These are phyloP conservation scores for Pholiota molesta DNA, from an alignment of 768 basidiomycete species.

Conservation along the genomic window DNA sequence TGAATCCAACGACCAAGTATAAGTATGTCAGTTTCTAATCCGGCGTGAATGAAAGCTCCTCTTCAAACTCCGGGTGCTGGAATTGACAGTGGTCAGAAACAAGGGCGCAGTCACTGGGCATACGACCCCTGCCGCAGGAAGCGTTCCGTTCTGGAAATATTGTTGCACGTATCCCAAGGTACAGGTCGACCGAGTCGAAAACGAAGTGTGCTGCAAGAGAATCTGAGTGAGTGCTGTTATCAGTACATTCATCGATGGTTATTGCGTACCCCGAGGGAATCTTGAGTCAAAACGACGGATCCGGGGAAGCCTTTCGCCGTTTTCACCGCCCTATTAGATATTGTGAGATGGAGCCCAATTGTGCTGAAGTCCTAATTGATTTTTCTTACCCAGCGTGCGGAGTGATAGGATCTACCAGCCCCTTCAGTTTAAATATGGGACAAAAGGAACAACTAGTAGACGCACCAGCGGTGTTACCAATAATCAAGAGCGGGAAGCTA, in stretches of 20 bases:
- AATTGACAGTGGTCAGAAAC: neutral
- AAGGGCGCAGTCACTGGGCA: neutral
- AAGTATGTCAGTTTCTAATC: no score
- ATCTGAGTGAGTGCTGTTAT: neutral
- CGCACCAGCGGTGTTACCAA: neutral
- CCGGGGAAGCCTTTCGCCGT: slow-evolving; percentile 15
- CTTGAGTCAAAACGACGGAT: slow-evolving; percentile 21
- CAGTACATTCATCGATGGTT: slow-evolving; percentile 24
- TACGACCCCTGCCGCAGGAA: slow-evolving; percentile 5
- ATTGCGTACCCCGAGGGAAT: slow-evolving; percentile 18
- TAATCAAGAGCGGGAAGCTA: neutral
- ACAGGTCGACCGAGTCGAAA: slow-evolving; percentile 28
- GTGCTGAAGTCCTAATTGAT: neutral
- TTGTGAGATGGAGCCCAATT: neutral
- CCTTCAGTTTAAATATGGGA: neutral
- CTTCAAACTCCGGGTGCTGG: no score
- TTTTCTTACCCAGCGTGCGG: neutral
- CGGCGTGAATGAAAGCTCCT: no score
- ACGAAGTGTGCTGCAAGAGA: neutral
- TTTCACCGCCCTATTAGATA: neutral
- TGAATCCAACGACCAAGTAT: no score
- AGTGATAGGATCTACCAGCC: neutral
- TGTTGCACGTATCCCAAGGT: slow-evolving; percentile 17
- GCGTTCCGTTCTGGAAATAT: slow-evolving; percentile 21
- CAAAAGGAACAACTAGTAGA: neutral